Evolutionary conservation across 805 yeast genomes (phyloP).

Genomic region (Suhomyces tanzawaensis): DNA sequence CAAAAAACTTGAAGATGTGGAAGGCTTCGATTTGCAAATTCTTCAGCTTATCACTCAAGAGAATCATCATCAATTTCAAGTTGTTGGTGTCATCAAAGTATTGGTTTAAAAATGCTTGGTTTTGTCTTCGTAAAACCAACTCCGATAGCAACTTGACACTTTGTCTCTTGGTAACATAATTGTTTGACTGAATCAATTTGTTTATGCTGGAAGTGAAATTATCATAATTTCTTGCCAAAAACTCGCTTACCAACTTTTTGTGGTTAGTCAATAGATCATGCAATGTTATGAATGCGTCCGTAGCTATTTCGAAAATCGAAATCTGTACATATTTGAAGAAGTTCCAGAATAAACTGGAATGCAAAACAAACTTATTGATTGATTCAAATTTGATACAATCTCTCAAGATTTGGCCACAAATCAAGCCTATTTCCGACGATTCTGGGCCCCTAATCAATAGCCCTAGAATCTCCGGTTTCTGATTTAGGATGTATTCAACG

Average conservation of each 20-base stretch:
- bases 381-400: constrained; percentile 81
- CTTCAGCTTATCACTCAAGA: constrained; percentile 83
- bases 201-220: constrained; percentile 63
- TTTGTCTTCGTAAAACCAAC: constrained; percentile 66
- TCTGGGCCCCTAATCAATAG: constrained; percentile 73
- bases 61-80: constrained; percentile 79
- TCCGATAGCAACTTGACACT: constrained; percentile 73
- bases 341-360: constrained; percentile 70
- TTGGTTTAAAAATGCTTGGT: constrained; percentile 66
- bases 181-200: constrained; percentile 66
- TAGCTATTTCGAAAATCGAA: constrained; percentile 83
- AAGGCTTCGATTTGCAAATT: constrained; percentile 89
- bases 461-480: constrained; percentile 63
- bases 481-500: constrained; percentile 68
- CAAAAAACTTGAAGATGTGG: constrained; percentile 89
- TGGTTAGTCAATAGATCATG: constrained; percentile 68
- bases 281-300: constrained; percentile 82
- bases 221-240: constrained; percentile 57
- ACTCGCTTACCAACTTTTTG: constrained; percentile 66
- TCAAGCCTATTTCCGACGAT: constrained; percentile 64
- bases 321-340: constrained; percentile 74
- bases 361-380: constrained; percentile 57
- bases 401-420: constrained; percentile 74
- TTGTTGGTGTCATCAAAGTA: constrained; percentile 82
- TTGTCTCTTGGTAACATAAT: constrained; percentile 92